A percentile compares a stretch with the other conserved stretches of the same genome.
Evolutionary conservation across 2,329 filamentous ascomycete species (phyloP).

Genomic region (Colletotrichum truncatum): DNA sequence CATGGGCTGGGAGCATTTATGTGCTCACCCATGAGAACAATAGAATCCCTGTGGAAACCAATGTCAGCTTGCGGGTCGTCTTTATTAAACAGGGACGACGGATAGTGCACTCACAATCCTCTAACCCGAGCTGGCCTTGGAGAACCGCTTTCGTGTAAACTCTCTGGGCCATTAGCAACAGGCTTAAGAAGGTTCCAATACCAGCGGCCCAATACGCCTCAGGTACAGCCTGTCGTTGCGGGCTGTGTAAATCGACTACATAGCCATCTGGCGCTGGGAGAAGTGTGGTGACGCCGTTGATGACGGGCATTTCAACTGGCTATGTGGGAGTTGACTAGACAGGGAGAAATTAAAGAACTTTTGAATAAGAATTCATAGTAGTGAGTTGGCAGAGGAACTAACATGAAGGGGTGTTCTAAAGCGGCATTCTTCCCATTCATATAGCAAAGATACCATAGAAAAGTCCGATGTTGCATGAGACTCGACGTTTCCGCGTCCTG

Average conservation of each 20-base stretch:
- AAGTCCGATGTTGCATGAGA: too few relatives aligned
- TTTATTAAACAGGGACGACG: not conserved
- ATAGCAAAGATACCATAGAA: too few relatives aligned
- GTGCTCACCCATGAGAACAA: too few relatives aligned
- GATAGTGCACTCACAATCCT: constrained; percentile 25
- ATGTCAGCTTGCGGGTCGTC: not conserved
- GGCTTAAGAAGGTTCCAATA: constrained; percentile 38
- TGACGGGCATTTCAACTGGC: constrained; percentile 20
- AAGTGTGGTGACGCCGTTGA: constrained; percentile 37
- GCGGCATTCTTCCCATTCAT: too few relatives aligned
- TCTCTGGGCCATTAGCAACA: constrained; percentile 38
- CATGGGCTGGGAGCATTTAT: too few relatives aligned
- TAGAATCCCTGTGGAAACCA: too few relatives aligned
- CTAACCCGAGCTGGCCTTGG: constrained; percentile 27
- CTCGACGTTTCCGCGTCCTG: too few relatives aligned
- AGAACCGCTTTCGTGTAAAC: constrained; percentile 35
- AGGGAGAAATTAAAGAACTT: too few relatives aligned
- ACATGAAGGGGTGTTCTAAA: too few relatives aligned
- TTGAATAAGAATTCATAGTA: too few relatives aligned
- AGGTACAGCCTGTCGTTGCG: constrained; percentile 35
- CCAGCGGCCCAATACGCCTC: constrained; percentile 35
- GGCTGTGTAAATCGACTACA: constrained; percentile 43
- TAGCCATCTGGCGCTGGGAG: constrained; percentile 41
- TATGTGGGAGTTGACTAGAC: too few relatives aligned
- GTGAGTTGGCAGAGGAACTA: too few relatives aligned